Percentiles rank a stretch among this genome's conserved stretches.
Evolutionary conservation across 176 grass and related monocot genomes (phyloP).

Genomic region (Oropetium thomaeum): DNA sequence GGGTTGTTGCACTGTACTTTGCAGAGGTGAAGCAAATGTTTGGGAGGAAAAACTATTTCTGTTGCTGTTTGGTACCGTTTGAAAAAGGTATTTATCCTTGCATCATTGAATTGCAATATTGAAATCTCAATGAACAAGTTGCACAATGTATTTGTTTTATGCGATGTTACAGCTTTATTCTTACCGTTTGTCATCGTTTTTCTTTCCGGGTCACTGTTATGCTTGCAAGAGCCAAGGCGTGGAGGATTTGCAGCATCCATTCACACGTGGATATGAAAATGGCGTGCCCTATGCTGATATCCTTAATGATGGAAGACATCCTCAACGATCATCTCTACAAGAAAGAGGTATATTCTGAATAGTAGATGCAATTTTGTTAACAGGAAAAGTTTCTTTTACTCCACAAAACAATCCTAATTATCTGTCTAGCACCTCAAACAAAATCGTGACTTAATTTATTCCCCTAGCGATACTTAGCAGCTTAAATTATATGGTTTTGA

Average conservation of each 20-base stretch:
- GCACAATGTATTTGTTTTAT: too few species aligned
- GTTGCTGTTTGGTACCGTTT: not conserved
- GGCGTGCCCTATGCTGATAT: too few species aligned
- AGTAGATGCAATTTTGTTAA: too few species aligned
- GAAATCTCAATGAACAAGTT: too few species aligned
- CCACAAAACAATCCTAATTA: not conserved
- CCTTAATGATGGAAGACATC: too few species aligned
- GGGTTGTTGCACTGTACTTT: not conserved
- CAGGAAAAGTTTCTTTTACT: not conserved
- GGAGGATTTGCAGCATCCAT: constrained; percentile 1
- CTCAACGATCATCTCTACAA: too few species aligned
- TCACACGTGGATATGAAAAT: too few species aligned
- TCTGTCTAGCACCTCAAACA: not conserved
- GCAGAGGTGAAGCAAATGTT: constrained; percentile 27
- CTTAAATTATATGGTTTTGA: not conserved
- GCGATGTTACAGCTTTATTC: not conserved
- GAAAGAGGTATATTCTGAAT: too few species aligned
- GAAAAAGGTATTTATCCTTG: constrained; percentile 4
- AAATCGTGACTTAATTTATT: not conserved
- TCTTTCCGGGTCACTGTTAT: not conserved
- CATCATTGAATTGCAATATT: not conserved
- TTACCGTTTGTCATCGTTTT: not conserved
- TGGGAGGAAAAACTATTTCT: constrained; percentile 3
- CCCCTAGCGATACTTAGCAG: not conserved
- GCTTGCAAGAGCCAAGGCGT: constrained; percentile 11